phyloP scores from a whole-genome alignment of 169 alveolate species.

The Plasmodium gonderi region DNA sequence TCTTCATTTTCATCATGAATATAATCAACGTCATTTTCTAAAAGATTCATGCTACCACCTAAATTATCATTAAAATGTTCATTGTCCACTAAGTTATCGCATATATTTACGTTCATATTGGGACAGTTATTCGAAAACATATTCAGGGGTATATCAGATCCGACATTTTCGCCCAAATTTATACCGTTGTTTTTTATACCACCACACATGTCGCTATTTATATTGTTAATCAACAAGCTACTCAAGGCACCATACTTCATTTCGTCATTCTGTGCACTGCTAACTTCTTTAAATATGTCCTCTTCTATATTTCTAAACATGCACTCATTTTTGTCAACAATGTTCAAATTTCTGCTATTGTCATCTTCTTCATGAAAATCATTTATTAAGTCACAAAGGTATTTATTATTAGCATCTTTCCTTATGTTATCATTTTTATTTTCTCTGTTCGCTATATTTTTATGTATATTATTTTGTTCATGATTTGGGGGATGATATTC shows the following conservation, averaged over 20 bases:
- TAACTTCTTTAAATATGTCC: neutral
- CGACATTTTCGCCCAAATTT: neutral
- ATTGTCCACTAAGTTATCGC: neutral
- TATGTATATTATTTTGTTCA: constrained; percentile 4
- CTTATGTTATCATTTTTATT: neutral
- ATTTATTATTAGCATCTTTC: neutral
- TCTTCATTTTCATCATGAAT: constrained; percentile 34
- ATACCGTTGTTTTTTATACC: too few relatives aligned
- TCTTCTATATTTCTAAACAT: neutral
- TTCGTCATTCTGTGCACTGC: neutral
- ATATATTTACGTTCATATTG: neutral
- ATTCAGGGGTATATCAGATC: neutral
- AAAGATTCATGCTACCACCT: neutral
- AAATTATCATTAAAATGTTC: constrained; percentile 7
- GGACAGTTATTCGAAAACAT: neutral
- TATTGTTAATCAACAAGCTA: neutral
- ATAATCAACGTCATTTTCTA: constrained; percentile 21
- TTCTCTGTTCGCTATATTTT: constrained; percentile 1
- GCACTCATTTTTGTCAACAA: neutral
- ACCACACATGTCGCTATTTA: too few relatives aligned
- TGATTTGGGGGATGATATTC: neutral
- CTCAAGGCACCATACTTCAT: neutral
- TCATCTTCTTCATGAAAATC: neutral
- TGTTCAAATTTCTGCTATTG: neutral
- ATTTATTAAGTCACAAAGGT: neutral